These are phyloP conservation scores for Deinandra increscens DNA, from an alignment of 129 eudicot species.

Conservation along the genomic window DNA sequence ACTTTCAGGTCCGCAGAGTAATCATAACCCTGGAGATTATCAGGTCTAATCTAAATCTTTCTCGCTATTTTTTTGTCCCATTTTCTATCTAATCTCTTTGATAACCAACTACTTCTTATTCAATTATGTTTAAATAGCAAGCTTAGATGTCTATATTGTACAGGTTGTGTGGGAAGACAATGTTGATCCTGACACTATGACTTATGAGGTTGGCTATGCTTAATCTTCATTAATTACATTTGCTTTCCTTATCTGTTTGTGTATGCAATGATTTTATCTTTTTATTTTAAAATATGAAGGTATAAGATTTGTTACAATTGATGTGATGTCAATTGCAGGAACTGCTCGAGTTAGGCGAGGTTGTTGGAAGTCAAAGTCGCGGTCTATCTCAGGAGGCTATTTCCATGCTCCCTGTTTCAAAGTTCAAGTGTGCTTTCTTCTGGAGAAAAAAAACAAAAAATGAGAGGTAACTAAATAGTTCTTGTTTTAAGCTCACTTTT, in stretches of 20 bases:
- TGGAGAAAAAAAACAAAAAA: conserved; percentile 59
- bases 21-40: conserved; percentile 57
- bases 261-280: not conserved
- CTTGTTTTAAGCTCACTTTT: not conserved
- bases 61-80: conserved; percentile 14
- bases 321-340: conserved; percentile 49
- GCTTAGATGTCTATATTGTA: conserved; percentile 15
- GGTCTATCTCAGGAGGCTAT: conserved; percentile 79
- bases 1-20: conserved; percentile 64
- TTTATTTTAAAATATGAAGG: not conserved
- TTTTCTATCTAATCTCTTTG: conserved; percentile 17
- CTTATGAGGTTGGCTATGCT: conserved; percentile 66
- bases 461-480: conserved; percentile 56
- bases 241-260: conserved; percentile 17
- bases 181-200: conserved; percentile 89
- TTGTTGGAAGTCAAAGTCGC: conserved; percentile 94
- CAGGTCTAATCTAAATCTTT: conserved; percentile 57
- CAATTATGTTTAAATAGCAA: conserved; percentile 12
- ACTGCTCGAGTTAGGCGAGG: conserved; percentile 86
- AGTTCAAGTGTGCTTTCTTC: conserved; percentile 74
- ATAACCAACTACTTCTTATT: not conserved
- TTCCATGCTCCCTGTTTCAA: conserved; percentile 70
- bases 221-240: not conserved
- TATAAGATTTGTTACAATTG: conserved; percentile 15
- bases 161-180: conserved; percentile 91